phyloP scores from a whole-genome alignment of 257 asterid genomes.

The Lavandula angustifolia region DNA sequence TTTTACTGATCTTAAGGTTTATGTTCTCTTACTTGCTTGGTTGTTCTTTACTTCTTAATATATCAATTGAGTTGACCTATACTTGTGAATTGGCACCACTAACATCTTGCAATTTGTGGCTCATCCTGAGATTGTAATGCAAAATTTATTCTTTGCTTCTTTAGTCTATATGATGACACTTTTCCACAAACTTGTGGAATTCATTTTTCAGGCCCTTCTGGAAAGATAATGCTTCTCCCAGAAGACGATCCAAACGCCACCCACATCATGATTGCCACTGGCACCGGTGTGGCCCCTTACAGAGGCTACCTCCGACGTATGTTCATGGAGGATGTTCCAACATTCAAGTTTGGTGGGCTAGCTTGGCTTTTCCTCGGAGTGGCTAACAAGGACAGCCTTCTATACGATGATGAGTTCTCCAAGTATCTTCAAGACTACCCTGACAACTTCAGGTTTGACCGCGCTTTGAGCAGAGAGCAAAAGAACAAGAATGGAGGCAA shows the following conservation, averaged over 20 bases:
- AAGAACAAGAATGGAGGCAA: slow-evolving; percentile 87
- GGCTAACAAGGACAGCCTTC: slow-evolving; percentile 84
- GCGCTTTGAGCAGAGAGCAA: slow-evolving; percentile 91
- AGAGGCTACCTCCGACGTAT: slow-evolving; percentile 94
- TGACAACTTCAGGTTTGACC: slow-evolving; percentile 72
- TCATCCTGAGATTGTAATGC: too few relatives aligned
- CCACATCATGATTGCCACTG: slow-evolving; percentile 96
- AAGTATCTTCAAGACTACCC: slow-evolving; percentile 71
- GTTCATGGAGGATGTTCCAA: slow-evolving; percentile 91
- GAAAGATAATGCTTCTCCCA: slow-evolving; percentile 94
- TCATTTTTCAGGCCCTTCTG: slow-evolving; percentile 79
- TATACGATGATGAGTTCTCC: slow-evolving; percentile 84
- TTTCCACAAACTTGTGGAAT: background rate
- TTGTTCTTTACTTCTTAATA: too few relatives aligned
- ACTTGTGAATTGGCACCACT: too few relatives aligned
- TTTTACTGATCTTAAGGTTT: background rate
- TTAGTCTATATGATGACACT: background rate
- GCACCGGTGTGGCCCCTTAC: slow-evolving; percentile 95
- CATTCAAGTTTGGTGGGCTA: slow-evolving; percentile 74
- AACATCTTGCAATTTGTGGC: too few relatives aligned
- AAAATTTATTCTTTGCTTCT: background rate
- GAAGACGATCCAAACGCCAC: slow-evolving; percentile 84
- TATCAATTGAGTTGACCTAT: too few relatives aligned
- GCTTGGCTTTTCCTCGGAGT: slow-evolving; percentile 99
- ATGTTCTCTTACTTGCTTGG: too few relatives aligned